Percentiles rank a stretch among this genome's conserved stretches.
phyloP scores from a whole-genome alignment of 257 asterid species.

The Ilex aquifolium region DNA sequence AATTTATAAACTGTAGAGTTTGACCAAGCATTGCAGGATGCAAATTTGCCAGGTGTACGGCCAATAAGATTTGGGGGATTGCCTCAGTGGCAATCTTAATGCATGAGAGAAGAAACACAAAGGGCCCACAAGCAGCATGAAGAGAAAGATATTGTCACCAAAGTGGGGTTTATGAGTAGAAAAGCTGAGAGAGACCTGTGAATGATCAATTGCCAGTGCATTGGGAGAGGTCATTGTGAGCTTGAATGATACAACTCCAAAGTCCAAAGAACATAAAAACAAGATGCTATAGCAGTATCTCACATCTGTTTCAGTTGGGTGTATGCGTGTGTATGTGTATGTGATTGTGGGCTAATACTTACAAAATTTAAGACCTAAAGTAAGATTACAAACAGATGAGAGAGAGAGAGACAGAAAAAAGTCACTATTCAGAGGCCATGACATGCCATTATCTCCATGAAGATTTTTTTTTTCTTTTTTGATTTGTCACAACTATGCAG shows the following conservation, averaged over 20 bases:
- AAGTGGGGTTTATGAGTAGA: slow-evolving; percentile 20
- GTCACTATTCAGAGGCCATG: too few relatives aligned
- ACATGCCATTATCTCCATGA: too few relatives aligned
- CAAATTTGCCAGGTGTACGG: background rate
- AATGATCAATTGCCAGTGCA: slow-evolving; percentile 27
- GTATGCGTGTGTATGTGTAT: slow-evolving; percentile 21
- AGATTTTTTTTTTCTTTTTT: too few relatives aligned
- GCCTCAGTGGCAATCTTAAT: slow-evolving; percentile 3
- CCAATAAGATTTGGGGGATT: background rate
- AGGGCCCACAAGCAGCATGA: slow-evolving; percentile 14
- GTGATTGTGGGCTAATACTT: slow-evolving; percentile 27
- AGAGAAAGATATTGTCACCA: slow-evolving; percentile 24
- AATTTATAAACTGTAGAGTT: too few relatives aligned
- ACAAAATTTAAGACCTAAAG: slow-evolving; percentile 30
- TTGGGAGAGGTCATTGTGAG: slow-evolving; percentile 1
- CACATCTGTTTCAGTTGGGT: slow-evolving; percentile 37
- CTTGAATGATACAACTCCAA: slow-evolving; percentile 40
- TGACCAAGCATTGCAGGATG: too few relatives aligned
- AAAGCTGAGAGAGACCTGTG: slow-evolving; percentile 36
- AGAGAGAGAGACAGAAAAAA: background rate
- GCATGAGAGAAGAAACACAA: slow-evolving; percentile 9
- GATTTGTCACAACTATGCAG: too few relatives aligned
- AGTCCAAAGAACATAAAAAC: slow-evolving; percentile 6
- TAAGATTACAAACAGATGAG: slow-evolving; percentile 12
- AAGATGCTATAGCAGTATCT: slow-evolving; percentile 11